Conservation (phyloP, 768 basidiomycete genomes). For the Leccinum boreale region DNA sequence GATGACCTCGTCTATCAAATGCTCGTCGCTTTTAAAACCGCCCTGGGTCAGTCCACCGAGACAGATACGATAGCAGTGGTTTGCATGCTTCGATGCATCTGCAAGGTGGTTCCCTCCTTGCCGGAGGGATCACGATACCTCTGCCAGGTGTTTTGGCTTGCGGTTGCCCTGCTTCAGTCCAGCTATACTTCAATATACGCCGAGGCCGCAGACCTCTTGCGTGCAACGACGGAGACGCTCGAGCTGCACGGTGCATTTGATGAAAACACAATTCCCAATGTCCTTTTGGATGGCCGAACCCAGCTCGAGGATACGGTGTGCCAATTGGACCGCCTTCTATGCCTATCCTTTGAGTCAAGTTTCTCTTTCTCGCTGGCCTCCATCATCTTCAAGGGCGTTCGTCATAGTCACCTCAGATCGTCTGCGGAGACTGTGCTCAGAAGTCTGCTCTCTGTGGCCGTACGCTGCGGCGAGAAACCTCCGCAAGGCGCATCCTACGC, state of each 20-base stretch:
- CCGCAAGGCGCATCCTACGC: constrained; percentile 41
- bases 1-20: constrained; percentile 94
- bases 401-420: constrained; percentile 60
- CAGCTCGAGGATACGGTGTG: constrained; percentile 64
- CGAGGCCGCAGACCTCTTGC: constrained; percentile 67
- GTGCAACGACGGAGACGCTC: constrained; percentile 62
- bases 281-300: constrained; percentile 62
- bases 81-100: constrained; percentile 87
- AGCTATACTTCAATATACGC: constrained; percentile 67
- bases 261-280: constrained; percentile 46
- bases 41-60: constrained; percentile 64
- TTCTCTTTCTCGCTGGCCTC: constrained; percentile 83
- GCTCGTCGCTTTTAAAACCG: constrained; percentile 78
- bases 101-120: constrained; percentile 71
- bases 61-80: constrained; percentile 69
- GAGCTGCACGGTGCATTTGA: constrained; percentile 57
- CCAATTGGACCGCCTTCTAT: constrained; percentile 70
- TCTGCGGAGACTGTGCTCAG: constrained; percentile 60
- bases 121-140: constrained; percentile 69
- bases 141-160: constrained; percentile 80
- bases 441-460: constrained; percentile 60
- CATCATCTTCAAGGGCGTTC: constrained; percentile 83
- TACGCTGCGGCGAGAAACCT: constrained; percentile 36
- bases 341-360: constrained; percentile 71
- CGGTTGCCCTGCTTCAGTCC: constrained; percentile 77